Conservation (phyloP, 768 basidiomycete species). For the Lyophyllum semitale region DNA sequence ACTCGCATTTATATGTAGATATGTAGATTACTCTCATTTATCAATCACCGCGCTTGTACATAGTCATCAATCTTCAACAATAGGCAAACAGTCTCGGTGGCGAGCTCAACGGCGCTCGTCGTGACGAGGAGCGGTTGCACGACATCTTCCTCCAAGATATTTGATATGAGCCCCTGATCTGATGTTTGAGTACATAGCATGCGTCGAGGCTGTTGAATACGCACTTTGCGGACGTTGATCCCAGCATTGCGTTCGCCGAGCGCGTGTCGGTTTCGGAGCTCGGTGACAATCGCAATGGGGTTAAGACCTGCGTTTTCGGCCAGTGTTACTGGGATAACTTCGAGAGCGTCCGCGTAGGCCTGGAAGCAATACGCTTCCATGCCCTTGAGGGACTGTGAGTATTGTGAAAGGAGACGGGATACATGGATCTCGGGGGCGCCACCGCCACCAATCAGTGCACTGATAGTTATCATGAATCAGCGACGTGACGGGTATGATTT, state of each 20-base stretch:
- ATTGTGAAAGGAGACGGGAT: slow-evolving; percentile 86
- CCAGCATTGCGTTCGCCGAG: slow-evolving; percentile 93
- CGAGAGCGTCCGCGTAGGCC: slow-evolving; percentile 95
- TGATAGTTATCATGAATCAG: slow-evolving; percentile 14
- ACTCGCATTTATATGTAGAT: not conserved
- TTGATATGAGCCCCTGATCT: slow-evolving; percentile 87
- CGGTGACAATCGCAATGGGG: slow-evolving; percentile 97
- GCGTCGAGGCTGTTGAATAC: slow-evolving; percentile 19
- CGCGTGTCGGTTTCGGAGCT: slow-evolving; percentile 95
- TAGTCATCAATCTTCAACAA: slow-evolving; percentile 96
- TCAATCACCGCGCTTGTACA: slow-evolving; percentile 66
- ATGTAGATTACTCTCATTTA: not conserved
- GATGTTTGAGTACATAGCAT: not conserved
- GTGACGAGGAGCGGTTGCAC: slow-evolving; percentile 94
- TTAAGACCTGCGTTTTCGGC: slow-evolving; percentile 99
- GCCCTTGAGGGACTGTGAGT: slow-evolving; percentile 91
- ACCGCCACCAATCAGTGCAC: slow-evolving; percentile 93
- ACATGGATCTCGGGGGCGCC: slow-evolving; percentile 98
- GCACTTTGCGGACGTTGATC: slow-evolving; percentile 95
- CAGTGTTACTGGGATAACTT: slow-evolving; percentile 95
- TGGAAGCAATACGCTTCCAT: slow-evolving; percentile 99
- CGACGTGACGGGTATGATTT: slow-evolving; percentile 21
- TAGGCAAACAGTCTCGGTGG: slow-evolving; percentile 97
- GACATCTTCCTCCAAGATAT: slow-evolving; percentile 97
- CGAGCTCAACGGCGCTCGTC: slow-evolving; percentile 91